These are phyloP conservation scores for Hypoxylon sp. DNA, from an alignment of 2,329 filamentous ascomycete species.

Conservation along the genomic window DNA sequence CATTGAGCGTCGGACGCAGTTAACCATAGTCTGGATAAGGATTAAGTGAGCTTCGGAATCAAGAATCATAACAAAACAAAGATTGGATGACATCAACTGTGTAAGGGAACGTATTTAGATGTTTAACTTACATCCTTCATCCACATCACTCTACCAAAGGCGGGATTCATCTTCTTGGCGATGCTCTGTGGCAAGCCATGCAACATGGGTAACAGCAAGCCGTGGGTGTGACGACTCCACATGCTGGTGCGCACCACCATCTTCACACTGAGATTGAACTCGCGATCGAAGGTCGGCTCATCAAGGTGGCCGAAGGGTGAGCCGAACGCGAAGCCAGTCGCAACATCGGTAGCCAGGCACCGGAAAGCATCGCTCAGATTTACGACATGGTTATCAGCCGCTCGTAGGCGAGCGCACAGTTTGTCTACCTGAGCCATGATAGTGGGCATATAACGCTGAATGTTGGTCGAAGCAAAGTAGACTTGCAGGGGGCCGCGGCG, in stretches of 20 bases:
- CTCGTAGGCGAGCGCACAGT: constrained; percentile 35
- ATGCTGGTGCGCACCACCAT: constrained; percentile 44
- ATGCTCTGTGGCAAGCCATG: constrained; percentile 46
- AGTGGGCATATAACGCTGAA: constrained; percentile 47
- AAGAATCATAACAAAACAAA: too few relatives aligned
- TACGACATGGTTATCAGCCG: constrained; percentile 33
- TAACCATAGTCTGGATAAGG: constrained; percentile 42
- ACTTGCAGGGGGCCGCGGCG: constrained; percentile 44
- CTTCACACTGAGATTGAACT: constrained; percentile 47
- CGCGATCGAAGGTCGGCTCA: constrained; percentile 48
- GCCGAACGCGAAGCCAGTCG: constrained; percentile 49
- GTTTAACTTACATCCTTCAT: constrained; percentile 45
- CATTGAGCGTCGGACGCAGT: constrained; percentile 47
- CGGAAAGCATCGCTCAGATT: constrained; percentile 48
- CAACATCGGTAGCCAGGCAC: constrained; percentile 48
- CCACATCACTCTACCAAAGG: constrained; percentile 48
- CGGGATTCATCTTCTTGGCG: constrained; percentile 45
- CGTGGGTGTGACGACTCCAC: constrained; percentile 45
- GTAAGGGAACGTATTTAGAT: too few relatives aligned
- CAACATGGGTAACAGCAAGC: constrained; percentile 43
- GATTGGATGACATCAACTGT: too few relatives aligned
- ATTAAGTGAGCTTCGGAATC: neutral
- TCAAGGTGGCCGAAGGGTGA: constrained; percentile 47
- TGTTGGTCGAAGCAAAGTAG: constrained; percentile 49
- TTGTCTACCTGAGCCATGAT: constrained; percentile 46